phyloP scores from a whole-genome alignment of 2,329 filamentous ascomycete species.

The Fusarium domesticum region DNA sequence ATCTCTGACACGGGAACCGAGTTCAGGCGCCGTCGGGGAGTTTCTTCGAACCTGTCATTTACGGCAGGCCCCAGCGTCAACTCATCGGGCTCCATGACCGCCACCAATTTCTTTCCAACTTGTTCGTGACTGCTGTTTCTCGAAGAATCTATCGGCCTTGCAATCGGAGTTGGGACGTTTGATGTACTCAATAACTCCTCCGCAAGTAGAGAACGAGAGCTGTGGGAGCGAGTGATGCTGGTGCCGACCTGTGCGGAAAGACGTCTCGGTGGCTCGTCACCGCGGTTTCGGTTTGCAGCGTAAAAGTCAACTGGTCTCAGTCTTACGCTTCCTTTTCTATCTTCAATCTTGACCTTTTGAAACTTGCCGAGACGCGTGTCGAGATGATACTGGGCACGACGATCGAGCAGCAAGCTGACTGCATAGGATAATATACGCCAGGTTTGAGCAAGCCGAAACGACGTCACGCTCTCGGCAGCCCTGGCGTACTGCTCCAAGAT shows the following conservation, averaged over 20 bases:
- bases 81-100: slow-evolving; percentile 49
- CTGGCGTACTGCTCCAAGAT: slow-evolving; percentile 57
- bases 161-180: slow-evolving; percentile 59
- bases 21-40: slow-evolving; percentile 45
- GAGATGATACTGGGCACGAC: slow-evolving; percentile 57
- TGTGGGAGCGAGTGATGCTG: slow-evolving; percentile 33
- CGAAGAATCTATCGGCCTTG: slow-evolving; percentile 44
- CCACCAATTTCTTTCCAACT: slow-evolving; percentile 42
- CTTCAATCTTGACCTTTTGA: slow-evolving; percentile 33
- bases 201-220: slow-evolving; percentile 46
- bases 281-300: slow-evolving; percentile 26
- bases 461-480: slow-evolving; percentile 54
- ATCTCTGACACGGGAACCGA: slow-evolving; percentile 50
- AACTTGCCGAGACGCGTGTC: slow-evolving; percentile 45
- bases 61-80: slow-evolving; percentile 50
- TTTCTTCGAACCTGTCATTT: slow-evolving; percentile 36
- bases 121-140: slow-evolving; percentile 33
- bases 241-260: slow-evolving; percentile 28
- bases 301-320: slow-evolving; percentile 28
- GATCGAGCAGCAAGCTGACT: slow-evolving; percentile 51
- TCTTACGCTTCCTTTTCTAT: slow-evolving; percentile 29
- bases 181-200: slow-evolving; percentile 62
- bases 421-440: slow-evolving; percentile 61
- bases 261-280: slow-evolving; percentile 40
- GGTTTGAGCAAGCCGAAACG: slow-evolving; percentile 61